Conservation (phyloP, 805 yeast genomes). For the Yarrowia bubula region DNA sequence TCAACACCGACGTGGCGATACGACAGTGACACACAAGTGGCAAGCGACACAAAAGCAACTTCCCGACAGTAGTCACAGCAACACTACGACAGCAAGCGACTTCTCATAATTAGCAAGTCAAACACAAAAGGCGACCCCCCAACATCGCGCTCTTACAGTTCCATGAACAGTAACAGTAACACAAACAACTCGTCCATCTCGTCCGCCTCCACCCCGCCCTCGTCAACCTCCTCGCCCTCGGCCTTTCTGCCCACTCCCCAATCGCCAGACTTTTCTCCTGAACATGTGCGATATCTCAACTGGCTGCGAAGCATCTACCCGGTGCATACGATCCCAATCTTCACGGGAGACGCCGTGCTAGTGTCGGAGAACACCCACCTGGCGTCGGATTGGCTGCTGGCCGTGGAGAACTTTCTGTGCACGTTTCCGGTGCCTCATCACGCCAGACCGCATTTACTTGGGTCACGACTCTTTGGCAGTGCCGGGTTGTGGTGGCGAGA, state of each 20-base stretch:
- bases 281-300: slow-evolving; percentile 8
- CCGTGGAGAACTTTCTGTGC: slow-evolving; percentile 12
- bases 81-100: too few relatives aligned
- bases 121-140: neutral
- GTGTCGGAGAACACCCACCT: neutral
- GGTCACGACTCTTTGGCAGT: neutral
- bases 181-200: neutral
- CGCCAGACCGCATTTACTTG: neutral
- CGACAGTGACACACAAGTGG: too few relatives aligned
- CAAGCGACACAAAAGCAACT: too few relatives aligned
- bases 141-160: neutral
- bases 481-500: slow-evolving; percentile 10
- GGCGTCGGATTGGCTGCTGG: neutral
- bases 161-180: neutral
- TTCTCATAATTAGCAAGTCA: too few relatives aligned
- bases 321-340: slow-evolving; percentile 8
- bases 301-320: slow-evolving; percentile 16
- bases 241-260: neutral
- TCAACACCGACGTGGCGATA: too few relatives aligned
- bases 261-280: slow-evolving; percentile 2
- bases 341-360: neutral
- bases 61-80: too few relatives aligned
- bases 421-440: neutral
- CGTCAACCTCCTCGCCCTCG: neutral
- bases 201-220: neutral